These are phyloP conservation scores for Pseudogymnoascus sp. DNA, from an alignment of 2,329 filamentous ascomycete species.

Conservation along the genomic window DNA sequence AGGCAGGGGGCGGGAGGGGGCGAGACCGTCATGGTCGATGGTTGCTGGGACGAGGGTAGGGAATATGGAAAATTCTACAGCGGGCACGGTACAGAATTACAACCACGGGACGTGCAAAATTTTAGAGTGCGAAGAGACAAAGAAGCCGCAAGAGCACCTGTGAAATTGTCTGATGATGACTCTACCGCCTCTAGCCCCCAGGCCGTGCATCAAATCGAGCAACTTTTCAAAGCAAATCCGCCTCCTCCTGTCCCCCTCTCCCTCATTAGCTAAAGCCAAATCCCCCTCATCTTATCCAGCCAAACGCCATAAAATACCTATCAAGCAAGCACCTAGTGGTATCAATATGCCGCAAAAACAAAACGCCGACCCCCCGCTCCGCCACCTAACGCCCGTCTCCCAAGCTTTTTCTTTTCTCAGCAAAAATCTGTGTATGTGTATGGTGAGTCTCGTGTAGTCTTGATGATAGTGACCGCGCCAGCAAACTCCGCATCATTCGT, in stretches of 20 bases:
- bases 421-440: constrained; percentile 1
- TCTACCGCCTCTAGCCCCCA: not conserved
- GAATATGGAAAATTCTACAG: not conserved
- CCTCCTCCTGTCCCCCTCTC: not conserved
- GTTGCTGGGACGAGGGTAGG: not conserved
- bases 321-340: not conserved
- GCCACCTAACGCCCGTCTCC: not conserved
- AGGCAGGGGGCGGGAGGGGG: too few relatives aligned
- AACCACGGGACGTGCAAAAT: not conserved
- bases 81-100: not conserved
- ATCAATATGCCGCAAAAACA: constrained; percentile 1
- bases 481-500: not conserved
- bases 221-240: constrained; percentile 1
- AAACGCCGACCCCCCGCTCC: not conserved
- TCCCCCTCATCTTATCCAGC: not conserved
- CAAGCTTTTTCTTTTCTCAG: not conserved
- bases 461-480: not conserved
- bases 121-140: not conserved
- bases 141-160: not conserved
- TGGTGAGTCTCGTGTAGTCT: constrained; percentile 8
- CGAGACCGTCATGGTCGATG: too few relatives aligned
- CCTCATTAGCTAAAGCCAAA: not conserved
- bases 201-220: not conserved
- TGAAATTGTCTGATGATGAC: constrained; percentile 7
- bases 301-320: not conserved